Conservation (phyloP, 106 monocot species). For the Allium cepa region DNA sequence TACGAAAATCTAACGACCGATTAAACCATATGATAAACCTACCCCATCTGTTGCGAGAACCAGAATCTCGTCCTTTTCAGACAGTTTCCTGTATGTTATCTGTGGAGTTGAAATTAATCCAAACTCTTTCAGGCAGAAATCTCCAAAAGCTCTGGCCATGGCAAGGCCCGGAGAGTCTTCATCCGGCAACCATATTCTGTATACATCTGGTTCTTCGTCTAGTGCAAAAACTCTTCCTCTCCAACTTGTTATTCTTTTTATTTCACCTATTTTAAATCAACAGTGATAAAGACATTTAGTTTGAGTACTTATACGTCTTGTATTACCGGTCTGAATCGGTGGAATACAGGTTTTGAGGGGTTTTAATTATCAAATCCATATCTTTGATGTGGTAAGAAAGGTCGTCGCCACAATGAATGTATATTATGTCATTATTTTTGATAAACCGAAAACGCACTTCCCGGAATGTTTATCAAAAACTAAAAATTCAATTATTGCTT, state of each 20-base stretch:
- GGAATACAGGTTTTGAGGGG: too few relatives aligned
- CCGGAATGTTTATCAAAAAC: too few relatives aligned
- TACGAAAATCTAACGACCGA: too few relatives aligned
- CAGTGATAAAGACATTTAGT: too few relatives aligned
- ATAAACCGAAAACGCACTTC: too few relatives aligned
- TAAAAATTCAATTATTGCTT: too few relatives aligned
- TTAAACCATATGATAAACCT: neutral
- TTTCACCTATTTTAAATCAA: constrained; percentile 22
- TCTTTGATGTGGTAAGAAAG: too few relatives aligned
- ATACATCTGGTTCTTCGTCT: constrained; percentile 41
- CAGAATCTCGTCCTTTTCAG: constrained; percentile 42
- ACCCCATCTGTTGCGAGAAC: constrained; percentile 58
- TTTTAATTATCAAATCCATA: too few relatives aligned
- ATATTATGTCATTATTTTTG: too few relatives aligned
- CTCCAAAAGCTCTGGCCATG: constrained; percentile 54
- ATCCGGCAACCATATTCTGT: constrained; percentile 43
- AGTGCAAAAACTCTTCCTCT: constrained; percentile 45
- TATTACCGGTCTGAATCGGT: too few relatives aligned
- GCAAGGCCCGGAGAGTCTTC: constrained; percentile 45
- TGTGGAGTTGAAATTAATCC: constrained; percentile 43
- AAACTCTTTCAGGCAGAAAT: constrained; percentile 51
- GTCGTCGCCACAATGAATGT: too few relatives aligned
- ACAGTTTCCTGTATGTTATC: constrained; percentile 26
- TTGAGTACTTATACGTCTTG: too few relatives aligned
- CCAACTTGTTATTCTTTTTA: constrained; percentile 35